Base-by-base conservation (phyloP, 1,284 basidiomycete species). In the Fomitopsis schrenkii region DNA sequence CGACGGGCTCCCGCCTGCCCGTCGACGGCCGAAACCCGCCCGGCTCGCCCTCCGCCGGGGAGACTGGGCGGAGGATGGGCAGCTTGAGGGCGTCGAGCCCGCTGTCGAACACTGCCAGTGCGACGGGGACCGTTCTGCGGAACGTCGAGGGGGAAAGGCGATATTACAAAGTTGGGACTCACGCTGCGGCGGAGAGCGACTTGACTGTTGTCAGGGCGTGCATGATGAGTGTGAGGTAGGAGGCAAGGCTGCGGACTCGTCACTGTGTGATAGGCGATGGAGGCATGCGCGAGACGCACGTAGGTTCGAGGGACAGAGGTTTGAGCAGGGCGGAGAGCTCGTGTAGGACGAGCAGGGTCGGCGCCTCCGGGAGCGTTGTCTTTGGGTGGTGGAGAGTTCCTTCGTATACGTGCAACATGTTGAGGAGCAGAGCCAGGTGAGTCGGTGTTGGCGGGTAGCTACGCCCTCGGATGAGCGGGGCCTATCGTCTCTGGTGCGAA, bases 381-480 rank as follows among this genome's bases (percentile, higher is more conserved):
- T 81, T 72, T 59, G 55, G 65, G 64, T 67, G 63, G 48, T 68
- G 62, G 28, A 67, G 35, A 12, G 59, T 56, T 1, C 63, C 63
- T 75, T 59, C 59, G 78, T 81, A 64, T 9, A 76, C 72, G 64
- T 77, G 79, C 53, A 88, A 77, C 71, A 80, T 77, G 4, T 85
- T 81, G 53, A 92, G 73, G 6, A 87, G 67, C 15, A 85, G 73
- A 7, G 78, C 75, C 35, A 90, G 74, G 68, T 91, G 88, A 8
- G 80, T 75, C 17, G 84, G 77, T 8, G 81, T 84, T 14, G 83
- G 80, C 7, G 89, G 87, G 71, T 91, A 92, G 65, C 90, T 92
- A 66, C 9, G 42, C 54, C 15, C 42, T 55, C 38, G 62, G 46
- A 59, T 63, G 59, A 54, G 35, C 35, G 65, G 65, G 54, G 57